A percentile compares a stretch with the other conserved stretches of the same genome.
Evolutionary conservation across 2,329 filamentous ascomycete genomes (phyloP).

Genomic region (Alternaria viburni): DNA sequence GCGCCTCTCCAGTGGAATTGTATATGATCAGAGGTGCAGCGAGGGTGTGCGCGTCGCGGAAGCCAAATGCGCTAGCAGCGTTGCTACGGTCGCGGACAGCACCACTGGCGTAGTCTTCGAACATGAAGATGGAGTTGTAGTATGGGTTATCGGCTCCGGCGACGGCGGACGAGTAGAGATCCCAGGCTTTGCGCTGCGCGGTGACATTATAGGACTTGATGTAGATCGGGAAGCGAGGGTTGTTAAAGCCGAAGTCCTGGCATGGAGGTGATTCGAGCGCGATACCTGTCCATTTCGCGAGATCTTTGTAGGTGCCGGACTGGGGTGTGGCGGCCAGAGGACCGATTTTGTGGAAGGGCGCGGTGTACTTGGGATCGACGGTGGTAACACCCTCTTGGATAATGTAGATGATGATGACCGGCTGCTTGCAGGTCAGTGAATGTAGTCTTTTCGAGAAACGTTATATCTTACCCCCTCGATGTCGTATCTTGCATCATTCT

Average conservation of each 20-base stretch:
- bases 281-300: conserved; percentile 31
- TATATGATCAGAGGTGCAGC: conserved; percentile 29
- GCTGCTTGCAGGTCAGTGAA: no score
- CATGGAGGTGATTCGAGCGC: conserved; percentile 32
- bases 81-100: conserved; percentile 45
- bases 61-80: conserved; percentile 31
- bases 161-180: conserved; percentile 46
- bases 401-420: conserved; percentile 28
- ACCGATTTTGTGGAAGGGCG: conserved; percentile 25
- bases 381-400: conserved; percentile 31
- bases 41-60: conserved; percentile 48
- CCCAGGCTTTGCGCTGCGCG: conserved; percentile 48
- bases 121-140: conserved; percentile 58
- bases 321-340: conserved; percentile 18
- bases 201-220: conserved; percentile 40
- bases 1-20: conserved; percentile 5
- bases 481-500: conserved; percentile 19
- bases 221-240: conserved; percentile 34
- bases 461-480: not conserved
- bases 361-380: conserved; percentile 27
- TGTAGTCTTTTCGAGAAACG: no score
- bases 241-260: conserved; percentile 35
- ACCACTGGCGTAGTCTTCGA: conserved; percentile 61
- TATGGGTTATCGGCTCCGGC: conserved; percentile 31
- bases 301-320: conserved; percentile 28